phyloP scores from a whole-genome alignment of 805 yeast species.

The Candida parachauliodes region DNA sequence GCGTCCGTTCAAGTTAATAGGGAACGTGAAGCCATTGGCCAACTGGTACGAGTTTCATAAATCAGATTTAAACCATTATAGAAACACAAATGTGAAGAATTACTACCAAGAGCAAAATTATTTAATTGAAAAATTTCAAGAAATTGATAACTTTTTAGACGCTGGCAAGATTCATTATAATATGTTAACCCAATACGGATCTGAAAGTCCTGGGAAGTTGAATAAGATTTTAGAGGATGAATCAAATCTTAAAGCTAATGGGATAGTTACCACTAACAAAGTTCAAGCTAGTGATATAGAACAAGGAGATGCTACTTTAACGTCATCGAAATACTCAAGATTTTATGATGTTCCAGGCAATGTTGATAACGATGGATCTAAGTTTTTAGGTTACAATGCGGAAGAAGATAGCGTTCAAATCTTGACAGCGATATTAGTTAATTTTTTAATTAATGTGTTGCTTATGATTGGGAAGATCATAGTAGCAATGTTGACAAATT shows the following conservation, averaged over 20 bases:
- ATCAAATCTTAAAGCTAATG: background rate
- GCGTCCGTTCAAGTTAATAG: constrained; percentile 34
- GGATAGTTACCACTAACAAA: background rate
- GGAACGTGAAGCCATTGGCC: constrained; percentile 25
- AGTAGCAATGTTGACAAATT: constrained; percentile 61
- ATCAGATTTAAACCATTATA: constrained; percentile 15
- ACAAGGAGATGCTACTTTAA: constrained; percentile 5
- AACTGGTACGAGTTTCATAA: constrained; percentile 26
- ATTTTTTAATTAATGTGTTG: constrained; percentile 56
- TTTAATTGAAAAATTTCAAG: constrained; percentile 51
- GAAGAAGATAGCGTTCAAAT: constrained; percentile 45
- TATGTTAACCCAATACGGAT: constrained; percentile 61
- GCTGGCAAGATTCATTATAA: constrained; percentile 60
- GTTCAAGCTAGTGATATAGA: constrained; percentile 8
- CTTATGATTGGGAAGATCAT: constrained; percentile 57
- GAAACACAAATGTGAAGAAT: constrained; percentile 24
- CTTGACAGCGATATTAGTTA: constrained; percentile 58
- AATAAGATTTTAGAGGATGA: constrained; percentile 7
- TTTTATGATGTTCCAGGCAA: constrained; percentile 56
- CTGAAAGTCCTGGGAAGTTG: constrained; percentile 15
- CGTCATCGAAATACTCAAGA: constrained; percentile 22
- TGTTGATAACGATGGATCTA: constrained; percentile 56
- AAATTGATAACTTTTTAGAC: constrained; percentile 64
- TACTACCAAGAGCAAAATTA: constrained; percentile 61
- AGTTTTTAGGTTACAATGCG: constrained; percentile 46